Percentiles rank a stretch among this genome's conserved stretches.
phyloP scores from a whole-genome alignment of 768 basidiomycete species.

The Pleurotus giganteus region DNA sequence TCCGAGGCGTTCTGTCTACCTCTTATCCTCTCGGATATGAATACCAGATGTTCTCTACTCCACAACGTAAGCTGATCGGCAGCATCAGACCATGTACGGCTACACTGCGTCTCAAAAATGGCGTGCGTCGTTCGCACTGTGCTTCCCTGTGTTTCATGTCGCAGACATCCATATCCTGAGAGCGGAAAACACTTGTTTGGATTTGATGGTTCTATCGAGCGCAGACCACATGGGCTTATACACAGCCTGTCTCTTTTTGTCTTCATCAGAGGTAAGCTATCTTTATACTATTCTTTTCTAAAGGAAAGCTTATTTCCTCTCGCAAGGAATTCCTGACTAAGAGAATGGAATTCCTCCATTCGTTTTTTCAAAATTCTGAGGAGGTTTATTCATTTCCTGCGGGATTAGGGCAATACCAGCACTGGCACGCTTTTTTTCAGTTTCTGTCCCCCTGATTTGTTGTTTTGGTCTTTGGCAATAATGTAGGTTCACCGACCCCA shows the following conservation, averaged over 20 bases:
- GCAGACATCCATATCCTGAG: background rate
- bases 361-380: background rate
- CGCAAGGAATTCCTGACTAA: background rate
- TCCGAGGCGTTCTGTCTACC: background rate
- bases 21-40: background rate
- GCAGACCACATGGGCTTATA: conserved; percentile 3
- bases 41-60: background rate
- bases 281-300: background rate
- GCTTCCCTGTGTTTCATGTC: background rate
- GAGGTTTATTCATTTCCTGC: too few relatives aligned
- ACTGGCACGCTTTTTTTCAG: too few relatives aligned
- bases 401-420: too few relatives aligned
- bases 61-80: background rate
- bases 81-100: too few relatives aligned
- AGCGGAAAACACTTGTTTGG: background rate
- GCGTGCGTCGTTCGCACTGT: background rate
- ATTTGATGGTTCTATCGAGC: background rate
- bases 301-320: conserved; percentile 4
- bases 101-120: background rate
- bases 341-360: background rate
- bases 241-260: conserved; percentile 1
- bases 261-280: conserved; percentile 2
- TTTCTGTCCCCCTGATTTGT: too few relatives aligned
- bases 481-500: too few relatives aligned
- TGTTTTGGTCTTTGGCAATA: too few relatives aligned